Percentiles rank a stretch among this genome's conserved stretches.
These are phyloP conservation scores for Camellia granthamiana DNA, from an alignment of 148 eudicot genomes.

Conservation along the genomic window DNA sequence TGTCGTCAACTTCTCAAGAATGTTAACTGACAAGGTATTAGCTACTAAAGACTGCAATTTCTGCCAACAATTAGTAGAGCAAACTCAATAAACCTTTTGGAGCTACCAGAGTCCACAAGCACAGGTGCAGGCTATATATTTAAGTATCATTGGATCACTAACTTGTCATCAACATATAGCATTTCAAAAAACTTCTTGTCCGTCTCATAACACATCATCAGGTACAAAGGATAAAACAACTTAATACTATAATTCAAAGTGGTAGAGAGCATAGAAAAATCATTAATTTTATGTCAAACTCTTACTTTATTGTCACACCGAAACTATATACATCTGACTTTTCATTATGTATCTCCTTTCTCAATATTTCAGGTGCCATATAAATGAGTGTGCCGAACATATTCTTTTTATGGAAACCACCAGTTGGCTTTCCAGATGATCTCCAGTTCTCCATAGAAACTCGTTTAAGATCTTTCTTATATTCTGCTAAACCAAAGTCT, in stretches of 20 bases:
- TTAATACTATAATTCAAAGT: constrained; percentile 8
- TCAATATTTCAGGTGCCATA: constrained; percentile 98
- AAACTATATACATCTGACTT: constrained; percentile 95
- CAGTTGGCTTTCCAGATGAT: constrained; percentile 95
- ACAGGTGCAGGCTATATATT: no score
- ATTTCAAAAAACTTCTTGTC: no score
- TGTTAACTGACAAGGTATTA: no score
- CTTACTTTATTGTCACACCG: constrained; percentile 86
- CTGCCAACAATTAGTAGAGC: no score
- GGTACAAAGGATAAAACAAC: neutral
- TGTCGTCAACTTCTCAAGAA: no score
- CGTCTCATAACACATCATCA: neutral
- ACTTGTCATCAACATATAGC: no score
- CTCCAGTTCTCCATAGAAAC: constrained; percentile 70
- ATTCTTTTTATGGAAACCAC: constrained; percentile 93
- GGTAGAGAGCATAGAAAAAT: neutral
- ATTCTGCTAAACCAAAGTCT: constrained; percentile 96
- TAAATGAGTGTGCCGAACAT: constrained; percentile 97
- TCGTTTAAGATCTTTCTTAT: constrained; percentile 61
- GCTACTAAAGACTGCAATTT: no score
- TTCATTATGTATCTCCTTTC: constrained; percentile 76
- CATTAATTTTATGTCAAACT: neutral
- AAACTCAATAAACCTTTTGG: no score
- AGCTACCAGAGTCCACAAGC: no score
- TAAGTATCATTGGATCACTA: no score